phyloP scores from a whole-genome alignment of 176 grass and related monocot genomes.

The Eremochloa ophiuroides region DNA sequence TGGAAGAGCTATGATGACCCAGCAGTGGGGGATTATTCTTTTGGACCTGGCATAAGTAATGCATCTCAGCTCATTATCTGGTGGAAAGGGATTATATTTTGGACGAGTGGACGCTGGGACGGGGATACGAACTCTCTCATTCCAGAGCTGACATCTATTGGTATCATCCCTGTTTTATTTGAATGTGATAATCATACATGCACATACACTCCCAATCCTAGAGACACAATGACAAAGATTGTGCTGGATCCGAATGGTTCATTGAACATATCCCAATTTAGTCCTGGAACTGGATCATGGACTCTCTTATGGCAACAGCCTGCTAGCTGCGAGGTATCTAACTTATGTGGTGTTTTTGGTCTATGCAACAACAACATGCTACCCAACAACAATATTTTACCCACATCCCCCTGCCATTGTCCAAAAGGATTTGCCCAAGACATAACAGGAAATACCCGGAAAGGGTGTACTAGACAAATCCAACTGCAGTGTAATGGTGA shows the following conservation, averaged over 20 bases:
- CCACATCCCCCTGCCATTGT: not conserved
- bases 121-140: not conserved
- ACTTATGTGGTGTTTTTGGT: slow-evolving; percentile 48
- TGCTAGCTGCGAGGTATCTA: slow-evolving; percentile 7
- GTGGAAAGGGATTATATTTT: not conserved
- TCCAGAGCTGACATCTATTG: not conserved
- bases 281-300: not conserved
- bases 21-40: slow-evolving; percentile 23
- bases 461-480: slow-evolving; percentile 9
- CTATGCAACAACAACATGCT: not conserved
- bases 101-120: not conserved
- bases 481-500: slow-evolving; percentile 34
- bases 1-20: slow-evolving; percentile 45
- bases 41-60: not conserved
- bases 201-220: slow-evolving; percentile 22
- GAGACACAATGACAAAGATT: not conserved
- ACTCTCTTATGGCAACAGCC: slow-evolving; percentile 15
- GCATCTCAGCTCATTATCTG: not conserved
- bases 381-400: not conserved
- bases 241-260: slow-evolving; percentile 16
- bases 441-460: not conserved
- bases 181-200: slow-evolving; percentile 15
- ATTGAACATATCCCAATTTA: slow-evolving; percentile 16
- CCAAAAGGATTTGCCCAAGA: slow-evolving; percentile 9
- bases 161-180: not conserved